Base-by-base conservation (phyloP, 768 basidiomycete genomes). In the Mycena galericulata region DNA sequence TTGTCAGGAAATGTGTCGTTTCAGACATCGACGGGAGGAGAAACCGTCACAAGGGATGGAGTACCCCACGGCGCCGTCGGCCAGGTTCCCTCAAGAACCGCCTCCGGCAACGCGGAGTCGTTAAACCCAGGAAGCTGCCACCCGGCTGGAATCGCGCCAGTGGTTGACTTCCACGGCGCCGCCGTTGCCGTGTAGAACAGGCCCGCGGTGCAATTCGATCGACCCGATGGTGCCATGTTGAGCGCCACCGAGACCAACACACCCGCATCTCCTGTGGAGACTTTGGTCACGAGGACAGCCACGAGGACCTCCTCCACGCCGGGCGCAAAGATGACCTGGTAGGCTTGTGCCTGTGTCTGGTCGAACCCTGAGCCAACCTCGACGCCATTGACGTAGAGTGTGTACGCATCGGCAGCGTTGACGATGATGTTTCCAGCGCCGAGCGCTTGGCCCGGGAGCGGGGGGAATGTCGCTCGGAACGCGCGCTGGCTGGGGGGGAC, bases 381-480 rank as follows among this genome's bases (percentile, higher is more conserved):
- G 26, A 47, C 45, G 58, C 58, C 58, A 26, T 60, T 60, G 17
- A 60, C 45, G 17, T n/a, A 60, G 45, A 60, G 45, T 14, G 45
- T 32, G 45, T 60, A 60, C 12, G 10, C 45, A 27, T 60, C 32
- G 45, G 45, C 58, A 29, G 29, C 29, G 58, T 41, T n/a, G 43
- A 60, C n/a, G 6, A 47, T 45, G 46, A 60, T 47, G 46, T 12
- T 34, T 15, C 26, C 45, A 5, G 58, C 45, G 4, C 24, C 45
- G 27, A 41, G 27, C 18, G n/a, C 27, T 30, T 60, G 45, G 27
- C 58, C 45, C 15, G 45, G 58, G 5, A 12, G 8, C 8, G 47
- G 47, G 5, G 26, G 6, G 12, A 26, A 49, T 4, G 47, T 49
- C 8, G 6, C 10, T 22, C 58, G 58, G 41, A 60, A 60, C 15